Evolutionary conservation across 2,329 filamentous ascomycete species (phyloP).

Genomic region (Colletotrichum sansevieriae): DNA sequence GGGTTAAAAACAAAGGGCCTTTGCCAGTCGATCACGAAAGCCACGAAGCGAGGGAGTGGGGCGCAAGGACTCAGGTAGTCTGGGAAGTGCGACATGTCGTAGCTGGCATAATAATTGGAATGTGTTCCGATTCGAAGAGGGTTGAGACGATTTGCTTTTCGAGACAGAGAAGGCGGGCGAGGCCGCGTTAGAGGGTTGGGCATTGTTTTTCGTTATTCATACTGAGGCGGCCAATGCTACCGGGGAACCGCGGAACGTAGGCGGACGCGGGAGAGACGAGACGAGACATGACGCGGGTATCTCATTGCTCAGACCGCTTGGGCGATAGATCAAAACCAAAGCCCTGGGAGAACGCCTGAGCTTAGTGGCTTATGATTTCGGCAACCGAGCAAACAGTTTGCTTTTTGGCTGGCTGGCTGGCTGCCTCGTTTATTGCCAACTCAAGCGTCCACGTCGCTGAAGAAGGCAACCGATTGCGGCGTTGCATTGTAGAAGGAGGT

Average conservation of each 20-base stretch:
- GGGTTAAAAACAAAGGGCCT: neutral
- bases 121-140: constrained; percentile 39
- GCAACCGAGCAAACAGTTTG: constrained; percentile 8
- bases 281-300: constrained; percentile 40
- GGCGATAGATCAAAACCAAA: constrained; percentile 22
- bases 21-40: constrained; percentile 27
- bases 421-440: neutral
- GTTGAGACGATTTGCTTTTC: constrained; percentile 37
- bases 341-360: constrained; percentile 3
- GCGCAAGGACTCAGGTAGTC: constrained; percentile 13
- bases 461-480: neutral
- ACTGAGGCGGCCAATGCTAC: constrained; percentile 28
- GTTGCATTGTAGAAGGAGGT: neutral
- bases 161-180: constrained; percentile 31
- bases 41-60: constrained; percentile 20
- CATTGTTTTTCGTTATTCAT: constrained; percentile 26
- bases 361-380: constrained; percentile 15
- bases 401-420: neutral
- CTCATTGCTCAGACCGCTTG: constrained; percentile 8
- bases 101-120: constrained; percentile 25
- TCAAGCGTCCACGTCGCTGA: neutral
- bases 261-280: constrained; percentile 35
- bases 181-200: constrained; percentile 31
- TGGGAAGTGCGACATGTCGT: constrained; percentile 31
- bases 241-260: constrained; percentile 35